Base-by-base conservation (phyloP, 2,329 filamentous ascomycete genomes). In the Talaromyces sp. region DNA sequence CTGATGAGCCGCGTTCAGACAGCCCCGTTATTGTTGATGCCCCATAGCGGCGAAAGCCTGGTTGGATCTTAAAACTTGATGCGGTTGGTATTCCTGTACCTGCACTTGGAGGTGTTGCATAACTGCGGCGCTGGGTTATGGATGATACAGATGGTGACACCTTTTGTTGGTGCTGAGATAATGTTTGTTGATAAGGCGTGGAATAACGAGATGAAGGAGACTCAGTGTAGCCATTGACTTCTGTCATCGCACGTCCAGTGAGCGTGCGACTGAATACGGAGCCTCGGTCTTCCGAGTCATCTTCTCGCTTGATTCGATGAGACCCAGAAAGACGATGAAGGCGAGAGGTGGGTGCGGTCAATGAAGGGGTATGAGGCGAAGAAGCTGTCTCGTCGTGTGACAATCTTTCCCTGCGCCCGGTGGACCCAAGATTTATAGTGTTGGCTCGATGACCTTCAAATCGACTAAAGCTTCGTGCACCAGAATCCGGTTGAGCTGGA, bases 371-470 rank as follows among this genome's bases (percentile, higher is more conserved):
- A 64, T 64, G 70, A 68, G 70, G 70, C 68, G 70, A 78, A 70
- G 47, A 65, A 56, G 67, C 75, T 64, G 50, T 67, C 62, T 69
- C 73, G 65, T 69, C 72, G 68, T 71, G 72, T 27, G 63, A 75
- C 72, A 25, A 73, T 62, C 65, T 61, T 22, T 68, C 66, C 22
- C 67, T 57, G 15, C 62, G 59, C 27, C 59, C 61, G n/a, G 69
- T 68, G 31, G 59, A 25, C 10, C 67, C 72, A 27, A 69, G 63
- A 17, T 73, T 75, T 52, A 74, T 72, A 27, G 78, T 66, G 52
- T 78, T 81, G 37, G 74, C 70, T 52, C 79, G 75, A 56, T 80
- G 79, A 50, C 75, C 73, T 59, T 82, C 80, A 9, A 81, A 70
- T 22, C 75, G 73, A 59, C 71, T 73, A 60, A 74, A 71, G 9